Base-by-base conservation (phyloP, 768 basidiomycete genomes). In the Lentinula boryana region DNA sequence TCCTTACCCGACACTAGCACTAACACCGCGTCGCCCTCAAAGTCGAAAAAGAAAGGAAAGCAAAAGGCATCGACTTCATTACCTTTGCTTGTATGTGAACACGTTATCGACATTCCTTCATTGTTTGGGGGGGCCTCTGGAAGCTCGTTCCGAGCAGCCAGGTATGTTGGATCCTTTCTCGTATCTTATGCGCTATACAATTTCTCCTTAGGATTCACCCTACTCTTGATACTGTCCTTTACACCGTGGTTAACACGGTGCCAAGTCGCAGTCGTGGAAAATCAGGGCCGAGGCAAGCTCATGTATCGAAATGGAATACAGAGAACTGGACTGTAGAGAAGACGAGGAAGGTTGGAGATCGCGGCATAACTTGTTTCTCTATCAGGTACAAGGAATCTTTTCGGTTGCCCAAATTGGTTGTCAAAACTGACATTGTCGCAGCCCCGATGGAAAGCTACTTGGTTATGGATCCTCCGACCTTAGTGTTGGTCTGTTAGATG, bases 381-480 rank as follows among this genome's bases (percentile, higher is more conserved):
- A 74, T 93, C 56, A 96, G 93, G 95, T 93, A 63, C 60, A 80
- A 8, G 1, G 7, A 9, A 38, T n/a, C 67, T 12, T 33, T 57
- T 7, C 36, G 16, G 16, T 23, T 63, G 58, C 35, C 58, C 60
- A 53, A 43, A 9, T 13, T 58, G 61, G 18, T 60, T 48, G 12
- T 40, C 21, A 61, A n/a, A 32, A 56, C 52, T 62, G 31, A 41
- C 40, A 8, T 15, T 4, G 5, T 43, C 12, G 10, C 64, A 98
- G 95, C 67, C 74, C 82, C 49, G 85, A 95, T 70, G 96, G 97
- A 1, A 86, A 82, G 62, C 77, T 91, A 40, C 74, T 98, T 13
- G 93, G 90, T 1, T 93, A 86, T 67, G 96, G 95, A 3, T 88
- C 87, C 12, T 94, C 94, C 4, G 93, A 98, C 72, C 79, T 89